phyloP scores from a whole-genome alignment of 345 rosid species.

The Eucalyptus coolabah region DNA sequence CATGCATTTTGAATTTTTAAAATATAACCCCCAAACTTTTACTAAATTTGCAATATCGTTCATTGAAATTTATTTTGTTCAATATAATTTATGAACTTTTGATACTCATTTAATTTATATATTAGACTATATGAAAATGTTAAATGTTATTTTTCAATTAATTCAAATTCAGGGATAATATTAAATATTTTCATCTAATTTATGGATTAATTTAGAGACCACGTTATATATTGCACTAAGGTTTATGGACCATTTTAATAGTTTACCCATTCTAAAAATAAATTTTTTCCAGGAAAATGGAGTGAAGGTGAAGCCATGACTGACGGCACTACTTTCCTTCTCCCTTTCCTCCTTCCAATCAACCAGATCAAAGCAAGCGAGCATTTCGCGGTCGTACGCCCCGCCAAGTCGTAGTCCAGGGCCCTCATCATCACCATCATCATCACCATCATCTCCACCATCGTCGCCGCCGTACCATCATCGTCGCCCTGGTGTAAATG shows the following conservation, averaged over 20 bases:
- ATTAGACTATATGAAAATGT: too few species aligned
- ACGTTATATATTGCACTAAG: background rate
- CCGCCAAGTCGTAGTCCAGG: background rate
- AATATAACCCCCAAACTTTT: fast-evolving
- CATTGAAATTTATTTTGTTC: too few species aligned
- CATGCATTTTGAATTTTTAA: too few species aligned
- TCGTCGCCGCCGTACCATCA: background rate
- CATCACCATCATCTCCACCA: background rate
- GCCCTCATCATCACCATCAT: background rate
- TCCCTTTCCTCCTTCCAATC: background rate
- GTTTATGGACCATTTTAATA: too few species aligned
- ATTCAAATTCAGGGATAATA: fast-evolving
- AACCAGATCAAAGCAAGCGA: background rate
- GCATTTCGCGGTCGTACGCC: background rate
- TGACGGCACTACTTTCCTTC: background rate
- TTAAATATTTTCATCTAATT: too few species aligned
- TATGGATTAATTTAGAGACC: too few species aligned
- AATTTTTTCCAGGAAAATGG: background rate
- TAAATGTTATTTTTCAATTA: too few species aligned
- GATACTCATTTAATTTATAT: too few species aligned
- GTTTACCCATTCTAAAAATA: background rate
- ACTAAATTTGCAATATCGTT: fast-evolving
- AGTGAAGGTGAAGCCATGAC: background rate
- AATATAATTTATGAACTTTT: too few species aligned
- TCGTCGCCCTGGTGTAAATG: background rate